Base-by-base conservation (phyloP, 169 alveolate genomes). In the Neospora caninum region DNA sequence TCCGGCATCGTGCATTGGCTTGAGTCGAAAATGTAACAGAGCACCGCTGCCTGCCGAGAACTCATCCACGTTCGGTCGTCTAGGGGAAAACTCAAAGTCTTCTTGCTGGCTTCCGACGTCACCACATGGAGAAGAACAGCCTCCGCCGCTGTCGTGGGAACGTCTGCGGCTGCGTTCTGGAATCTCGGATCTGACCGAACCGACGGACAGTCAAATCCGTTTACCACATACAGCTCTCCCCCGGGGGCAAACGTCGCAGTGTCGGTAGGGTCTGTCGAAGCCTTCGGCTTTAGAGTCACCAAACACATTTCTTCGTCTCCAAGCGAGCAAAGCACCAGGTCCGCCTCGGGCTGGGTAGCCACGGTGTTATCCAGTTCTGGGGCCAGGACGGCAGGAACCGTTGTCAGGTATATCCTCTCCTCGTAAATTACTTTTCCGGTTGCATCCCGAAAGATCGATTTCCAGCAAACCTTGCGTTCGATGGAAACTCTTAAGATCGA, bases 21-120 rank as follows among this genome's bases (percentile, higher is more conserved):
- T 25, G 41, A 69, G 41, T 80, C 93, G 64, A n/a, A 45, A 39
- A 80, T 38, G 88, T 87, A 93, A 88, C 95, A 93, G 45, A 93
- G 67, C 36, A 91, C 42, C 58, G 91, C 93, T 42, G 82, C 39
- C 38, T 92, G 91, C 36, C 80, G 67, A 41, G 58, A 36, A 41
- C 93, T 84, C 1, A 93, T 53, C 95, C 95, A 93, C 22, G 80
- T 49, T 31, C 91, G 54, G 53, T 43, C 89, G 36, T 54, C 84
- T 25, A 22, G 91, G 41, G 89, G 73, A 29, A 13, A 58, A 84
- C 45, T 42, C 18, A 45, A 53, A 54, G 80, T 38, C 41, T 49
- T 38, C 58, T 34, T 83, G 38, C 25, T 67, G 53, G 38, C 69
- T 4, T 78, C 87, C 9, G 49, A 64, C 31, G n/a, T 64, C n/a